Evolutionary conservation across 116 monocot genomes (phyloP).

Genomic region (Dioscorea cayenensis): DNA sequence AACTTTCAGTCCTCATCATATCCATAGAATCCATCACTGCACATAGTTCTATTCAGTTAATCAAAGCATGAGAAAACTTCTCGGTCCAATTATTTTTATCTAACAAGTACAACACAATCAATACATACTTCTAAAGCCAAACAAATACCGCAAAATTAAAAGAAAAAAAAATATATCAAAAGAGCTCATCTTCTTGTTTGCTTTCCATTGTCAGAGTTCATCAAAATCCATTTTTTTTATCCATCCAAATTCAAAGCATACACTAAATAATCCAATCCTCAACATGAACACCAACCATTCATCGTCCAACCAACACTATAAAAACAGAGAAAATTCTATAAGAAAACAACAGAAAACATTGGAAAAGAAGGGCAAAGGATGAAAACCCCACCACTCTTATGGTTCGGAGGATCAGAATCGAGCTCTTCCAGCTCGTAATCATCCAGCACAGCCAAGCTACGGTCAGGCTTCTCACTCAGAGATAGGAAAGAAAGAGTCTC

Average conservation of each 20-base stretch:
- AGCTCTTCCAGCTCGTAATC: constrained; percentile 82
- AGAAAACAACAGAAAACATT: neutral
- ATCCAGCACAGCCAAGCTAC: constrained; percentile 57
- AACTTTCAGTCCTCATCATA: too few relatives aligned
- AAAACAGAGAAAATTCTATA: neutral
- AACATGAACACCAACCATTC: neutral
- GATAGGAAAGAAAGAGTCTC: constrained; percentile 33
- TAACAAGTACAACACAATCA: too few relatives aligned
- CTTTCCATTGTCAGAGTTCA: too few relatives aligned
- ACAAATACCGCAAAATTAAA: too few relatives aligned
- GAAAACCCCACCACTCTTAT: constrained; percentile 56
- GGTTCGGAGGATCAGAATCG: constrained; percentile 21
- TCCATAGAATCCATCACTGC: too few relatives aligned
- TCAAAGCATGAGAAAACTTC: too few relatives aligned
- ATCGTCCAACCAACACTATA: neutral
- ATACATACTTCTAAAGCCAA: too few relatives aligned
- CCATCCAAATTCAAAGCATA: neutral
- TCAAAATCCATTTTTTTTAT: neutral
- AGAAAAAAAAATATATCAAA: too few relatives aligned
- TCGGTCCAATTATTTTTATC: too few relatives aligned
- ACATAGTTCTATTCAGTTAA: too few relatives aligned
- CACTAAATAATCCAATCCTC: neutral
- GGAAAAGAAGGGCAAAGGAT: neutral
- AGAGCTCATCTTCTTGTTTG: too few relatives aligned
- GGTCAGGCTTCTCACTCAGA: constrained; percentile 73